Evolutionary conservation across 2,329 filamentous ascomycete genomes (phyloP), one percentile per base, ranked within the genome.

Genomic region (Chalaropsis ovoidea): DNA sequence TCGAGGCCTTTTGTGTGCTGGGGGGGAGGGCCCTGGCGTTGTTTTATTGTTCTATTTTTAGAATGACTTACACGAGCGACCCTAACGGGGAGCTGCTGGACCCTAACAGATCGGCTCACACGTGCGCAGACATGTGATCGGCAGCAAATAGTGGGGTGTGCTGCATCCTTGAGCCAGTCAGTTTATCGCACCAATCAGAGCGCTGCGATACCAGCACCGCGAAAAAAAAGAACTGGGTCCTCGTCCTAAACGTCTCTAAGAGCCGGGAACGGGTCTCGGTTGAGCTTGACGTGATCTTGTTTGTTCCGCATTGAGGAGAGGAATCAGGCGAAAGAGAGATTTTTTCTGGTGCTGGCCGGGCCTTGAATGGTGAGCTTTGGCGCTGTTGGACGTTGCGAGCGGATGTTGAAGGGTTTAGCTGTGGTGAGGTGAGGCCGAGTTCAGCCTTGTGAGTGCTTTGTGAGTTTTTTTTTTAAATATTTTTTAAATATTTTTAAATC

Each of bases 271-370:
- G 3, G 54, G 11, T 58, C 7, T 58, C 54, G 54, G 54, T 13
- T 39, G 15, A 24, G 22, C 47, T 27, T 52, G 47, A 52, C 22
- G 45, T 47, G 47, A 24, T 52, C 3, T 5, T 6, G 4, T 24
- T 24, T 52, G 24, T 58, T 39, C 54, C 54, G 54, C 54, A 58
- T 58, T 58, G 43, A 47, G 43, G 15, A 6, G 10, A 47, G 43
- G n/a, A n/a, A 19, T 19, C 15, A 39, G 35, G 35, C n/a, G 43
- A 5, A 47, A 47, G 43, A n/a, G 43, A n/a, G 43, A n/a, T 47
- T 47, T 47, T 19, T 47, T 43, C 17, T 13, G 42, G 17, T 43
- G 13, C 17, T 47, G 43, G n/a, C 43, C 8, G 4, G 8, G 35
- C 8, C 35, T 8, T 1, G 35, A 7, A 39, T 39, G n/a, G n/a